Base-by-base conservation (phyloP, 2,329 filamentous ascomycete species). In the Hymenoscyphus linearis region DNA sequence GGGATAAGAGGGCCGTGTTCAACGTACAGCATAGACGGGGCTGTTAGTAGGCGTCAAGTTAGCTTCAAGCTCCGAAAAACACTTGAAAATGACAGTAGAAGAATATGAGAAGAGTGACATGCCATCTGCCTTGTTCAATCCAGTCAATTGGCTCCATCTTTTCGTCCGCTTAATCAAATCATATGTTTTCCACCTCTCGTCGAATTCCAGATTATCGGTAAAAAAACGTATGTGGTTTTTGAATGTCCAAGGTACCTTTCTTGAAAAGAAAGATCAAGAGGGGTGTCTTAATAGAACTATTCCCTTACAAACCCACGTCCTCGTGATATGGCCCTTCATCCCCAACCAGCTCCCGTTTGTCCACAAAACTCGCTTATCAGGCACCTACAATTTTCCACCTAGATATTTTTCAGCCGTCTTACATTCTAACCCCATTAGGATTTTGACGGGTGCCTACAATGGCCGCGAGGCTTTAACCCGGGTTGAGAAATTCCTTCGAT, bases 11-110 rank as follows among this genome's bases (percentile, higher is more conserved):
- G 13, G 13, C 25, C 10, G 25, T 35, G 25, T 22, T 35, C 25
- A 16, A 55, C 55, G 2, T 35, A 61, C 59, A 35, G 60, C 60
- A 16, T 61, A 61, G n/a, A 58, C 52, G 7, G 60, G 60, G 36
- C 60, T 61, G 4, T 18, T 22, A 22, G 18, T 3, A 25, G 31
- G 9, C 25, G 35, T 2, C 18, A 50, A 3, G 14, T 61, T 58
- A 61, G 55, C 27, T 22, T 25, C n/a, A 5, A 18, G 3, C 26
- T 5, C 4, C 6, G n/a, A 35, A 27, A 4, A n/a, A n/a, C n/a
- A n/a, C n/a, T n/a, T 22, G 3, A 26, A 31, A 2, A 36, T 35
- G 14, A 47, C 50, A 27, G 16, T 16, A 0, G 7, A 14, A 10
- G 37, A 16, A 36, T 10, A 16, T 6, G n/a, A 12, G 25, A 13